Percentiles rank a stretch among this genome's conserved stretches.
phyloP scores from a whole-genome alignment of 257 asterid species.

The Fraxinus anomala region DNA sequence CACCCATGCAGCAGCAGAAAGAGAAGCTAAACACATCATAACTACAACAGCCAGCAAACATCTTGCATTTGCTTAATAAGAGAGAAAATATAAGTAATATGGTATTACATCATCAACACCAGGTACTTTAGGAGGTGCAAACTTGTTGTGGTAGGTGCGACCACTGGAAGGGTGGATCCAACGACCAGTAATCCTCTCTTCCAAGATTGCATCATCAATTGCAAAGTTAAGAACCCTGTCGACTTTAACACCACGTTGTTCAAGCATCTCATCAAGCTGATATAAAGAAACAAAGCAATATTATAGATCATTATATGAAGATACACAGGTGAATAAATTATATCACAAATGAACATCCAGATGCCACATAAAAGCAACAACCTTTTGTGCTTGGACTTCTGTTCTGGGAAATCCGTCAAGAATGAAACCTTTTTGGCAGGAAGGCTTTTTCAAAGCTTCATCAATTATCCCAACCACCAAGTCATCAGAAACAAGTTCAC shows the following conservation, averaged over 20 bases:
- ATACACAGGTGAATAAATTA: not conserved
- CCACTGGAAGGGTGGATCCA: slow-evolving; percentile 99
- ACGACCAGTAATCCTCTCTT: slow-evolving; percentile 94
- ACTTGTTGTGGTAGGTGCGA: slow-evolving; percentile 79
- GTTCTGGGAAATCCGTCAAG: slow-evolving; percentile 99
- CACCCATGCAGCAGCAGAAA: not conserved
- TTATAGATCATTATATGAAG: slow-evolving; percentile 11
- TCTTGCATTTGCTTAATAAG: not conserved
- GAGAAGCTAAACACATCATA: not conserved
- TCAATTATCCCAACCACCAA: slow-evolving; percentile 92
- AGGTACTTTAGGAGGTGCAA: slow-evolving; percentile 79
- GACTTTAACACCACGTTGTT: slow-evolving; percentile 70
- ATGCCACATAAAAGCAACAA: slow-evolving; percentile 20
- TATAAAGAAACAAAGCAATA: slow-evolving; percentile 8
- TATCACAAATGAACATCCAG: slow-evolving; percentile 5
- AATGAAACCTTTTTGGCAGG: slow-evolving; percentile 91
- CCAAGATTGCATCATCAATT: slow-evolving; percentile 88
- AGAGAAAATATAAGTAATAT: not conserved
- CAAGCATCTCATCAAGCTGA: slow-evolving; percentile 98
- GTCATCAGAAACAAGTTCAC: slow-evolving; percentile 95
- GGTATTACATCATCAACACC: slow-evolving; percentile 82
- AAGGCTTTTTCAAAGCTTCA: slow-evolving; percentile 89
- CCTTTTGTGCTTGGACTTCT: slow-evolving; percentile 93
- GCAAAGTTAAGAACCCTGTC: slow-evolving; percentile 95
- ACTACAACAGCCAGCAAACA: not conserved